phyloP scores from a whole-genome alignment of 148 eudicot species.

The Persicaria maculosa region DNA sequence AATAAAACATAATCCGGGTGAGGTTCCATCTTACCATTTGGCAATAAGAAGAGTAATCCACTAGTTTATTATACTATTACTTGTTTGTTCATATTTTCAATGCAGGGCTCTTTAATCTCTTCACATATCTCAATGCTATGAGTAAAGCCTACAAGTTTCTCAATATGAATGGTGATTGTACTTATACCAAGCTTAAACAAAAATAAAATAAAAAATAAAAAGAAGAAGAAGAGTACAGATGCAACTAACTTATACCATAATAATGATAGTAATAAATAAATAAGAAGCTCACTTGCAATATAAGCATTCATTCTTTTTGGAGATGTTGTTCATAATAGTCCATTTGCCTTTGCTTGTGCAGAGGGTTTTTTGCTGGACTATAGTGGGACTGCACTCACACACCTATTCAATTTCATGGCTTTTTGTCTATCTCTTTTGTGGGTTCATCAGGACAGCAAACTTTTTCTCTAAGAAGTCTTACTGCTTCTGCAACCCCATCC shows the following conservation, averaged over 20 bases:
- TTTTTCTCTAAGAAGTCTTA: conserved; percentile 47
- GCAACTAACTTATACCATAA: no score
- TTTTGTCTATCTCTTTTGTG: background rate
- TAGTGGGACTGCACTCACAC: conserved; percentile 1
- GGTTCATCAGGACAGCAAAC: conserved; percentile 14
- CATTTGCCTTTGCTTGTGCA: conserved; percentile 1
- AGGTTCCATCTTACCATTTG: no score
- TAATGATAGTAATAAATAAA: no score
- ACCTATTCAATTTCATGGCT: background rate
- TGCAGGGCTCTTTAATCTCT: no score
- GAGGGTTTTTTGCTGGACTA: conserved; percentile 6
- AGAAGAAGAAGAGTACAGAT: background rate
- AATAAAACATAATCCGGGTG: no score
- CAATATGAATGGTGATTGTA: background rate
- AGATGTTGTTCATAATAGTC: conserved; percentile 1
- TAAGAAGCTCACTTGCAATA: conserved; percentile 4
- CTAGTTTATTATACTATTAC: no score
- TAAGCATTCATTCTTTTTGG: background rate
- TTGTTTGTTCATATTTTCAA: no score
- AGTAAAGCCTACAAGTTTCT: no score
- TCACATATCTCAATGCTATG: background rate
- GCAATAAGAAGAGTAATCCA: no score
- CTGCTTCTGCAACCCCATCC: conserved; percentile 57
- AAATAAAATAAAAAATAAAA: background rate
- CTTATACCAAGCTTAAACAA: background rate